Conservation (phyloP, 768 basidiomycete species). For the Termitomyces sp. region DNA sequence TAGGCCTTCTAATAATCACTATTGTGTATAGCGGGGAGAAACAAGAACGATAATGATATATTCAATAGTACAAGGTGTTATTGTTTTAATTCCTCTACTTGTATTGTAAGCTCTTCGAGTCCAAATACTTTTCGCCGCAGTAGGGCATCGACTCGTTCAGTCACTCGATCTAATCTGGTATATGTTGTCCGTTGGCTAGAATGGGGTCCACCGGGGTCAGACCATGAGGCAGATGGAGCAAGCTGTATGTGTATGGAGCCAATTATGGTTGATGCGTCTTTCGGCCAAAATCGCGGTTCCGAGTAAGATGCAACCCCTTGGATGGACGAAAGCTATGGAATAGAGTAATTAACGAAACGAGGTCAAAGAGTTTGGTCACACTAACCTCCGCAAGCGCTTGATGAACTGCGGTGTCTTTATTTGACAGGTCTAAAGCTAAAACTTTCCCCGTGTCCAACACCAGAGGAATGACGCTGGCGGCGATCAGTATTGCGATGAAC, state of each 20-base stretch:
- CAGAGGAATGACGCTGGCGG: constrained; percentile 91
- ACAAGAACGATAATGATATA: constrained; percentile 4
- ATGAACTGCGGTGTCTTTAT: constrained; percentile 48
- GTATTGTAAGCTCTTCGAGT: constrained; percentile 86
- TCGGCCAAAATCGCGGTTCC: constrained; percentile 90
- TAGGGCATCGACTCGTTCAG: constrained; percentile 68
- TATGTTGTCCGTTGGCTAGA: constrained; percentile 43
- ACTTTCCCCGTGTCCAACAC: constrained; percentile 91
- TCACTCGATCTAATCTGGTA: constrained; percentile 63
- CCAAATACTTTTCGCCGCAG: constrained; percentile 72
- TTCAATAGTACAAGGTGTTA: constrained; percentile 11
- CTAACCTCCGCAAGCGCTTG: constrained; percentile 61
- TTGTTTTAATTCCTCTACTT: constrained; percentile 52
- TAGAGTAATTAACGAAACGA: neutral
- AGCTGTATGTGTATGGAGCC: constrained; percentile 93
- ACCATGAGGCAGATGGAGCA: constrained; percentile 49
- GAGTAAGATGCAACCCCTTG: constrained; percentile 82
- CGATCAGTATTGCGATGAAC: constrained; percentile 93
- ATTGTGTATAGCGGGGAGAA: neutral
- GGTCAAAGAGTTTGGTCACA: neutral
- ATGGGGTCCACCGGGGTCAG: constrained; percentile 53
- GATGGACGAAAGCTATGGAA: constrained; percentile 61
- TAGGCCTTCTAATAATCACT: neutral
- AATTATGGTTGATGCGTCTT: constrained; percentile 78
- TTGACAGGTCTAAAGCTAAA: constrained; percentile 80